These are phyloP conservation scores for Neofusicoccum umdonicola DNA, from an alignment of 2,329 filamentous ascomycete species.

Conservation along the genomic window DNA sequence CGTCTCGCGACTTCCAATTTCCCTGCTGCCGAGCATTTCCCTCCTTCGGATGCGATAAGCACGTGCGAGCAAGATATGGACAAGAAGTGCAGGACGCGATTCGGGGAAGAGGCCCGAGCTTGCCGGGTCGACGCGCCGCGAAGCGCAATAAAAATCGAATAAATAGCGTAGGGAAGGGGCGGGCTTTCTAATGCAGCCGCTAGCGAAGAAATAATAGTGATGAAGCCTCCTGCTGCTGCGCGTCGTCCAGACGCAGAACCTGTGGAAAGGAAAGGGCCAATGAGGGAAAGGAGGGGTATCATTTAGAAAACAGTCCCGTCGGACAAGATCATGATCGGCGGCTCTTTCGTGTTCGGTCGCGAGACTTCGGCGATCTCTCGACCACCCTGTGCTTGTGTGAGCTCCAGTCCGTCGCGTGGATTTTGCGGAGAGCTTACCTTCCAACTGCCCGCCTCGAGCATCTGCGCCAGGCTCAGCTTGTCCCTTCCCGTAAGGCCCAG, in stretches of 20 bases:
- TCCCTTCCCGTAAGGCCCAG: slow-evolving; percentile 69
- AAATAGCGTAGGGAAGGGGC: neutral
- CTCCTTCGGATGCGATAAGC: slow-evolving; percentile 1
- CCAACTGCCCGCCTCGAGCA: slow-evolving; percentile 96
- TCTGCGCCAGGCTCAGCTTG: slow-evolving; percentile 74
- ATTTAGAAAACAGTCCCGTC: slow-evolving; percentile 91
- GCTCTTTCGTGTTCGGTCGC: slow-evolving; percentile 91
- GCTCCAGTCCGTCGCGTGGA: slow-evolving; percentile 24
- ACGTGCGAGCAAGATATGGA: slow-evolving; percentile 14
- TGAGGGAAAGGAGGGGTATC: slow-evolving; percentile 34
- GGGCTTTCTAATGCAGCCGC: slow-evolving; percentile 2
- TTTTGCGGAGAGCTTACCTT: slow-evolving; percentile 64
- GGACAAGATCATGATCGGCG: slow-evolving; percentile 92
- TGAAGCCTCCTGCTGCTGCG: slow-evolving; percentile 13
- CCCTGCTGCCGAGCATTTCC: slow-evolving; percentile 12
- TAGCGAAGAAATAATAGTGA: neutral
- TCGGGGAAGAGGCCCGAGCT: slow-evolving; percentile 3
- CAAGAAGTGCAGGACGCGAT: slow-evolving; percentile 5
- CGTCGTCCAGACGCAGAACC: slow-evolving; percentile 3
- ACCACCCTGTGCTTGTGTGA: slow-evolving; percentile 61
- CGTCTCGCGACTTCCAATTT: slow-evolving; percentile 8
- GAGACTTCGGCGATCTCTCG: slow-evolving; percentile 95
- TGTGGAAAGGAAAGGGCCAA: slow-evolving; percentile 11
- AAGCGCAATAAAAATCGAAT: neutral
- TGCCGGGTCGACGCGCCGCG: slow-evolving; percentile 10